phyloP scores from a whole-genome alignment of 2,329 filamentous ascomycete genomes.

The Sporothrix variecibatus region DNA sequence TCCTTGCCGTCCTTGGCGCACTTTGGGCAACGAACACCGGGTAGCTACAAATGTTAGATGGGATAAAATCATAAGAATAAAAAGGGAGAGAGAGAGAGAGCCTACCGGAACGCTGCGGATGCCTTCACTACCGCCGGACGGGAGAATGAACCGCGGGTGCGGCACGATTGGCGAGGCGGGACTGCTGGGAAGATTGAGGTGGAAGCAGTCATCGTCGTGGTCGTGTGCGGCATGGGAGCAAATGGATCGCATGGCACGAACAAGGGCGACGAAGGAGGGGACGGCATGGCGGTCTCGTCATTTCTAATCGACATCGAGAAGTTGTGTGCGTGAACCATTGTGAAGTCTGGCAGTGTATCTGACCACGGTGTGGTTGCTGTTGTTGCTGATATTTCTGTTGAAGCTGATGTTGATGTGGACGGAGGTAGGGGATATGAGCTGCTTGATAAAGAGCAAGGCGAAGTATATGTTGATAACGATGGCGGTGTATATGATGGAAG shows the following conservation, averaged over 20 bases:
- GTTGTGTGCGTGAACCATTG: slow-evolving; percentile 14
- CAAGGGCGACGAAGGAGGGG: slow-evolving; percentile 2
- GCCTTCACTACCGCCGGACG: slow-evolving; percentile 22
- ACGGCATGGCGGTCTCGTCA: slow-evolving; percentile 15
- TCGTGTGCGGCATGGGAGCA: background rate
- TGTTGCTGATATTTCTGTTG: background rate
- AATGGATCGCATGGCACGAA: background rate
- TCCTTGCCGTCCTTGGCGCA: slow-evolving; percentile 33
- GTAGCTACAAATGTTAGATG: slow-evolving; percentile 29
- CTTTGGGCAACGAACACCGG: slow-evolving; percentile 33
- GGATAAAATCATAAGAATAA: background rate
- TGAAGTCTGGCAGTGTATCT: background rate
- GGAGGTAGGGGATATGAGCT: background rate
- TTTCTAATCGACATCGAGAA: background rate
- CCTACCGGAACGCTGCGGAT: slow-evolving; percentile 28
- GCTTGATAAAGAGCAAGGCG: background rate
- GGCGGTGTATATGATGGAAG: background rate
- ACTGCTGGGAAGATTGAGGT: background rate
- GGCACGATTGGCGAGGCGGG: slow-evolving; percentile 12
- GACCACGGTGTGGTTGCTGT: background rate
- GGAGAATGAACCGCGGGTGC: slow-evolving; percentile 16
- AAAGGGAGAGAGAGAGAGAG: background rate
- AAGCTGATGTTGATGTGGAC: background rate
- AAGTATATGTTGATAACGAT: background rate
- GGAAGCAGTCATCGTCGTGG: background rate